phyloP scores from a whole-genome alignment of 83 land plant genomes.

The Picea abies region DNA sequence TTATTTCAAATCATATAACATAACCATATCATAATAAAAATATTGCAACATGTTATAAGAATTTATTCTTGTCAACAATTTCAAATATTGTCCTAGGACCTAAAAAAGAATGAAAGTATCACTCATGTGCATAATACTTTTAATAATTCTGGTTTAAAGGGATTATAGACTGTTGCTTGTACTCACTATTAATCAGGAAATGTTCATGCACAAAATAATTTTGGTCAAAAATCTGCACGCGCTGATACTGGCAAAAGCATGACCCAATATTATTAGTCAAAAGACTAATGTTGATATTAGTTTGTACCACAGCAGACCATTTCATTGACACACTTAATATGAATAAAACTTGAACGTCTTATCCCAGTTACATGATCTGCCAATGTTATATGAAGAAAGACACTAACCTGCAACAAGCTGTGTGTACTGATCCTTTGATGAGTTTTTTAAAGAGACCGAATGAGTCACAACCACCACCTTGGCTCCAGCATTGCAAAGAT shows the following conservation, averaged over 20 bases:
- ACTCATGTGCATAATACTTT: background rate
- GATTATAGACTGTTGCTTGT: background rate
- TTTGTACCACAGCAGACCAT: background rate
- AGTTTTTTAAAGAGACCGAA: slow-evolving; percentile 27
- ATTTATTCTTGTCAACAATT: background rate
- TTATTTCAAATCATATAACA: slow-evolving; percentile 1
- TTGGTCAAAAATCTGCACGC: background rate
- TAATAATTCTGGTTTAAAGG: background rate
- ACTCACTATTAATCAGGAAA: background rate
- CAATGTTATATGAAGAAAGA: background rate
- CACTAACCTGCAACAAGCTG: slow-evolving; percentile 56
- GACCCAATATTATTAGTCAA: background rate
- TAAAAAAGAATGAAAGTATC: background rate
- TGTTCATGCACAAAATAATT: background rate
- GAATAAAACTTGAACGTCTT: slow-evolving; percentile 4
- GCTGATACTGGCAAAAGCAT: background rate
- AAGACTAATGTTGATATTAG: background rate
- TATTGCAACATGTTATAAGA: background rate
- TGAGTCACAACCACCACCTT: slow-evolving; percentile 53
- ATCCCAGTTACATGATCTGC: background rate
- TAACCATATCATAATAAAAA: background rate
- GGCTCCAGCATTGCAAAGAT: slow-evolving; percentile 56
- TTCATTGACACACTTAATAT: background rate
- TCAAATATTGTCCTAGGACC: background rate
- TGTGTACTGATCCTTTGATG: slow-evolving; percentile 1